Conservation (phyloP, 1,284 basidiomycete species). For the Pseudozyma pruni region DNA sequence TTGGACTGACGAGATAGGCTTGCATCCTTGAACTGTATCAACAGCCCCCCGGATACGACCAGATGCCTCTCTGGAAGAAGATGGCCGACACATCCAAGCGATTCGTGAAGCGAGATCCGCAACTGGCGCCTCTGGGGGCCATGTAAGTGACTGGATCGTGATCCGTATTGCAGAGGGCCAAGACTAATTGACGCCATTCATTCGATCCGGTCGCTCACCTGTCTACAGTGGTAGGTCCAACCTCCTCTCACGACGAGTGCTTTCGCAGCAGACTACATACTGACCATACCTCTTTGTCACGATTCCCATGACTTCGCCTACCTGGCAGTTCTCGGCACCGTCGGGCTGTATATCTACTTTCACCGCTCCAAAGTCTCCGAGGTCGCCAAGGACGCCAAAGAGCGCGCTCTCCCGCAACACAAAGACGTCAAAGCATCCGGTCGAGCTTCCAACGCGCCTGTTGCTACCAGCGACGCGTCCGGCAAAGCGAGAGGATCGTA, state of each 20-base stretch:
- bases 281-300: not conserved
- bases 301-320: no score
- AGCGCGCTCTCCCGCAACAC: slow-evolving; percentile 10
- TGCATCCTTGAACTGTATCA: not conserved
- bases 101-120: slow-evolving; percentile 36
- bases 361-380: slow-evolving; percentile 19
- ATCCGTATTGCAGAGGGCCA: no score
- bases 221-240: slow-evolving; percentile 3
- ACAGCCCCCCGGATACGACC: slow-evolving; percentile 24
- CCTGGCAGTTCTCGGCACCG: slow-evolving; percentile 23
- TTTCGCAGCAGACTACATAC: not conserved
- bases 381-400: slow-evolving; percentile 3
- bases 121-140: slow-evolving; percentile 26
- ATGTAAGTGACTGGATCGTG: slow-evolving; percentile 13
- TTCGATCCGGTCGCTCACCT: no score
- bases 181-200: no score
- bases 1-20: not conserved
- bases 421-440: slow-evolving; percentile 22
- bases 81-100: slow-evolving; percentile 13
- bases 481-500: slow-evolving; percentile 7
- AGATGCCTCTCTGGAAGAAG: slow-evolving; percentile 14
- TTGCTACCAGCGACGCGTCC: slow-evolving; percentile 6
- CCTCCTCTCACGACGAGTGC: no score
- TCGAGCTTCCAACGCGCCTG: slow-evolving; percentile 7
- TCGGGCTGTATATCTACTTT: slow-evolving; percentile 34